Base-by-base conservation (phyloP, 768 basidiomycete species). In the Amanita rimosa region DNA sequence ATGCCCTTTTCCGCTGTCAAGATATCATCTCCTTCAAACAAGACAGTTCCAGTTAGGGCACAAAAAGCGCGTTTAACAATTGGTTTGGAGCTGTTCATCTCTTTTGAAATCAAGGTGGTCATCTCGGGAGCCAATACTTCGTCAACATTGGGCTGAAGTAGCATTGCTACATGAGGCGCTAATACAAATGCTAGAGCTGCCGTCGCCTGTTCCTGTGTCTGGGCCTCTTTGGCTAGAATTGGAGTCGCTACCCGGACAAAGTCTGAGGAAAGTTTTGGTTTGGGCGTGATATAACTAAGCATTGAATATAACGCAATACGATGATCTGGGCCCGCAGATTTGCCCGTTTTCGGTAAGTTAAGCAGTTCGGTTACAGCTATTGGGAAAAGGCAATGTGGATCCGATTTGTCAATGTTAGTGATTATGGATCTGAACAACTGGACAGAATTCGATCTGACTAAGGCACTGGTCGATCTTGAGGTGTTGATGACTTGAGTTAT, bases 301-400 rank as follows among this genome's bases (percentile, higher is more conserved):
- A 98, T 90, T 1, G 78, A 73, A 64, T 90, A 94, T 7, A 98
- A 69, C 0, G 84, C 71, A 4, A 81, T 62, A 14, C 94, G 81
- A 60, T 98, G 92, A 49, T 95, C 95, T 2, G 86, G 75, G 1
- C 91, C 90, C 0, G 82, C 67, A 0, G 92, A 88, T 69, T 96
- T 99, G 17, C 90, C 86, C 0, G 81, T 63, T 56, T 84, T 82
- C 1, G 91, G 86, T 0, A 91, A 71, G n/a, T 68, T 66, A 8
- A 92, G 66, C 4, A 92, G 62, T 53, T 95, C 90, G 7, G 68
- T 68, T 2, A 81, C 72, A 9, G 79, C 72, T 1, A 68, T 52
- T 5, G 70, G 67, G 8, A 70, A 56, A 19, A 74, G 68, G 4
- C 67, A 65, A 10, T 69, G 53, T 6, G 66, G 57, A 31, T 65